phyloP scores from a whole-genome alignment of 495 filamentous ascomycete species.

The Neurospora discreta region DNA sequence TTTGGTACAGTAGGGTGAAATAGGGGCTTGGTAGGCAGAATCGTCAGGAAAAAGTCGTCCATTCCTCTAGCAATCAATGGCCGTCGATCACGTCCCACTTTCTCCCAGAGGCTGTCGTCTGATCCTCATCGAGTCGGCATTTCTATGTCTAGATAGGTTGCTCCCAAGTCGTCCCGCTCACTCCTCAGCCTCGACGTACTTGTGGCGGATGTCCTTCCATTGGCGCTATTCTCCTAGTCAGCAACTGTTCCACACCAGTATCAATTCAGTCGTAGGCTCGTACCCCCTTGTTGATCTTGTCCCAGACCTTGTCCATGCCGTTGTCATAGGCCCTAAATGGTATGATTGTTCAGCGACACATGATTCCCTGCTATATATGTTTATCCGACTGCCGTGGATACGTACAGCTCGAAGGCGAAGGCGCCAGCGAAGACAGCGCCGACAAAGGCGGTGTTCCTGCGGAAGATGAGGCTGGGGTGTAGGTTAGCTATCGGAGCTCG shows the following conservation, averaged over 20 bases:
- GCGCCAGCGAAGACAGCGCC: constrained; percentile 73
- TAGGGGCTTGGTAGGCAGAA: not conserved
- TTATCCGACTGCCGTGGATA: constrained; percentile 3
- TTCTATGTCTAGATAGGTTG: not conserved
- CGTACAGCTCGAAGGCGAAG: constrained; percentile 91
- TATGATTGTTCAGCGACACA: constrained; percentile 13
- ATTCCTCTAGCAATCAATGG: not conserved
- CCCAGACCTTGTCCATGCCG: constrained; percentile 73
- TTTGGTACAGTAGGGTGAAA: not conserved
- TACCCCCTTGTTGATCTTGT: constrained; percentile 81
- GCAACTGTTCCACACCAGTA: constrained; percentile 5
- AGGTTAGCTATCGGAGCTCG: constrained; percentile 17
- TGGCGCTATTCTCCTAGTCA: constrained; percentile 57
- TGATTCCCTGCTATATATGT: not conserved
- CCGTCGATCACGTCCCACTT: not conserved
- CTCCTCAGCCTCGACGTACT: constrained; percentile 54
- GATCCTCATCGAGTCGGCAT: not conserved
- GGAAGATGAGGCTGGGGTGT: constrained; percentile 61
- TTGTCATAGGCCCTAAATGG: constrained; percentile 60
- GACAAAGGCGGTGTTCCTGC: constrained; percentile 76
- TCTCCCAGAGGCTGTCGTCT: not conserved
- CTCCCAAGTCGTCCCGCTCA: constrained; percentile 5
- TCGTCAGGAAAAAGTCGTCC: not conserved
- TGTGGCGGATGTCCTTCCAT: constrained; percentile 98
- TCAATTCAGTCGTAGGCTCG: not conserved